phyloP scores from a whole-genome alignment of 2,329 filamentous ascomycete genomes.

The Monosporascus sp. region DNA sequence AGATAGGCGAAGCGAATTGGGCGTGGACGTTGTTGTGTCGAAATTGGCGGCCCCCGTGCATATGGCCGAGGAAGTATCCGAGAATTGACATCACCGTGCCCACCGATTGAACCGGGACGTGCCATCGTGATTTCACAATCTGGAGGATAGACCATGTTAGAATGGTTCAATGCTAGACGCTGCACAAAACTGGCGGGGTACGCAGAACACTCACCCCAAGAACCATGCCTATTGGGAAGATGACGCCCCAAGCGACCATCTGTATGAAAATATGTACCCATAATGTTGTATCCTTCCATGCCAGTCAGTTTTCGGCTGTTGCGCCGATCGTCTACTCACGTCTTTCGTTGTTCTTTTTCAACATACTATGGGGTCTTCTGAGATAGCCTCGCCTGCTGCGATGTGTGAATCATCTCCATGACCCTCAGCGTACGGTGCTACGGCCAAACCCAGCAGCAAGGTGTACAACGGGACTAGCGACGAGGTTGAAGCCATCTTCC shows the following conservation, averaged over 20 bases:
- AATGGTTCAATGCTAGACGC: no score
- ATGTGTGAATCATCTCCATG: conserved; percentile 55
- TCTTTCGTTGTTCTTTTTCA: not conserved
- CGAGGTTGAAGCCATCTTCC: conserved; percentile 9
- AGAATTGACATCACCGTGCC: conserved; percentile 71
- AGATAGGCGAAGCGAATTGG: conserved; percentile 72
- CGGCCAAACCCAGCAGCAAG: conserved; percentile 16
- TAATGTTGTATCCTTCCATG: conserved; percentile 66
- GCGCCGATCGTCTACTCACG: not conserved
- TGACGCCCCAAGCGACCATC: conserved; percentile 79
- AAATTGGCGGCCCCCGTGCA: conserved; percentile 86
- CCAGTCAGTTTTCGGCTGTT: conserved; percentile 27
- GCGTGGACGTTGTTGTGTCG: conserved; percentile 69
- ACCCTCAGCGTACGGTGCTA: conserved; percentile 22
- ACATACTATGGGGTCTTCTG: conserved; percentile 67
- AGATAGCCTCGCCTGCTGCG: conserved; percentile 63
- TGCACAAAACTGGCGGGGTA: conserved; percentile 1
- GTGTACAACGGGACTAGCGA: conserved; percentile 9
- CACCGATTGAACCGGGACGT: conserved; percentile 79
- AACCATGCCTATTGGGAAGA: conserved; percentile 95
- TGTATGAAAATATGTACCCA: conserved; percentile 94
- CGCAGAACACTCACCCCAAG: conserved; percentile 61
- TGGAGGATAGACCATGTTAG: conserved; percentile 30
- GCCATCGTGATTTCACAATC: conserved; percentile 88
- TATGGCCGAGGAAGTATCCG: conserved; percentile 87